These are phyloP conservation scores for Yamagishiella unicocca DNA, from an alignment of 139 green algal species.

Conservation along the genomic window DNA sequence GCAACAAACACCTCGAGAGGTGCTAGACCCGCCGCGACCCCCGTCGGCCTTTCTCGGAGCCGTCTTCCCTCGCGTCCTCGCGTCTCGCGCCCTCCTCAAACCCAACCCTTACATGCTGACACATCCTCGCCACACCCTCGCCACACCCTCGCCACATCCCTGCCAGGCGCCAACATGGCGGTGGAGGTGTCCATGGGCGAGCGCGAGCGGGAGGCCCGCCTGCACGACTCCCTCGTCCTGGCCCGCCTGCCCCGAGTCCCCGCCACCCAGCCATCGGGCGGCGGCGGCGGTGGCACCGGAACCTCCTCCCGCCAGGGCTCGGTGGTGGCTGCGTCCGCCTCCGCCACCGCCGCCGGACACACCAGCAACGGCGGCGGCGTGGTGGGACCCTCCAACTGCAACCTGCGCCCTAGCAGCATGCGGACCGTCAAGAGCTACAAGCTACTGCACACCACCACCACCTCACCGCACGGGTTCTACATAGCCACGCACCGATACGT, in stretches of 20 bases:
- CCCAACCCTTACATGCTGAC: too few species aligned
- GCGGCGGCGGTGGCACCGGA: neutral
- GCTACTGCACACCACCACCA: conserved; percentile 28
- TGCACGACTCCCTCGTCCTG: conserved; percentile 51
- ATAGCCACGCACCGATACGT: conserved; percentile 47
- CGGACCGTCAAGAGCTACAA: conserved; percentile 53
- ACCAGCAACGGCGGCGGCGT: neutral
- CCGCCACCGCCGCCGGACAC: neutral
- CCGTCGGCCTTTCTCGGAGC: too few species aligned
- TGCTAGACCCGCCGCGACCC: too few species aligned
- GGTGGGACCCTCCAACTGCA: conserved; percentile 28
- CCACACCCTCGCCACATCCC: too few species aligned
- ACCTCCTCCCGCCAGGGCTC: neutral
- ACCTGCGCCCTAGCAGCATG: conserved; percentile 50
- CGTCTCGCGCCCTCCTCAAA: too few species aligned
- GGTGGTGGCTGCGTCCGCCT: neutral
- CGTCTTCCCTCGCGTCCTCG: too few species aligned
- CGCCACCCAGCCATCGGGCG: neutral
- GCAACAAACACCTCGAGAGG: too few species aligned
- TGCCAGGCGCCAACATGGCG: conserved; percentile 59
- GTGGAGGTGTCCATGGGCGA: conserved; percentile 50
- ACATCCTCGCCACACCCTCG: too few species aligned
- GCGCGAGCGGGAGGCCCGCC: conserved; percentile 39
- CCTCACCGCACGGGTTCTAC: conserved; percentile 49
- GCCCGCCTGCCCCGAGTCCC: conserved; percentile 12